phyloP scores from a whole-genome alignment of 108 stramenopile species.

The Nitzschia sp. region DNA sequence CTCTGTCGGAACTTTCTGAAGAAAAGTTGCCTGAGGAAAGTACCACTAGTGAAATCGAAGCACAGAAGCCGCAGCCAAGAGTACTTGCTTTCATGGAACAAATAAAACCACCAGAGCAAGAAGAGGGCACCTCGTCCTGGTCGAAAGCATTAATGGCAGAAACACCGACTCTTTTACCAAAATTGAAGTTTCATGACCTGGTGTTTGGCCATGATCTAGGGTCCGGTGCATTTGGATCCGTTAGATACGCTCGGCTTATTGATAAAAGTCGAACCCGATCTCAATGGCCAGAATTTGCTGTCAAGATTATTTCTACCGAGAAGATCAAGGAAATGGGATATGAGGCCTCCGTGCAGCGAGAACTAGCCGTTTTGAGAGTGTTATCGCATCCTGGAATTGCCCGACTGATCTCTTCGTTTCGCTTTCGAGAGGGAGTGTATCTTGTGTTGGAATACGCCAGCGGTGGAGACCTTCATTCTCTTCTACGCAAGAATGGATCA shows the following conservation, averaged over 20 bases:
- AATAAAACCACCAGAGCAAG: conserved; percentile 56
- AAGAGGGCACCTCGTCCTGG: conserved; percentile 66
- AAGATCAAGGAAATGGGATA: conserved; percentile 84
- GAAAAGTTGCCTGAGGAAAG: not conserved
- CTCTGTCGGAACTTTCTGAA: not conserved
- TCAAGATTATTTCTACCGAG: conserved; percentile 86
- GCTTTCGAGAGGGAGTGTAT: conserved; percentile 90
- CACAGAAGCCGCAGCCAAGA: not conserved
- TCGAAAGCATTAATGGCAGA: conserved; percentile 77
- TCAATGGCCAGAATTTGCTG: conserved; percentile 95
- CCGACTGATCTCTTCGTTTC: conserved; percentile 89
- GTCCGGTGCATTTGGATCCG: conserved; percentile 86
- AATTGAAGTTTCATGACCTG: conserved; percentile 95
- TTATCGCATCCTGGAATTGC: conserved; percentile 93
- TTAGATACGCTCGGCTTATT: conserved; percentile 89
- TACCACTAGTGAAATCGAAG: not conserved
- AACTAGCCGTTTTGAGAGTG: conserved; percentile 86
- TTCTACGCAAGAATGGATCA: conserved; percentile 82
- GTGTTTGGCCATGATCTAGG: conserved; percentile 96
- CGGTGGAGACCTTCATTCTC: conserved; percentile 89
- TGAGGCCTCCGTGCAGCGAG: conserved; percentile 81
- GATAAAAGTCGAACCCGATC: conserved; percentile 70
- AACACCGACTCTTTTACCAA: conserved; percentile 80
- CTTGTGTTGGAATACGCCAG: conserved; percentile 95
- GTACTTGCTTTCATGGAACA: conserved; percentile 54